Conservation (phyloP, 148 eudicot genomes). For the Persicaria tinctoria region DNA sequence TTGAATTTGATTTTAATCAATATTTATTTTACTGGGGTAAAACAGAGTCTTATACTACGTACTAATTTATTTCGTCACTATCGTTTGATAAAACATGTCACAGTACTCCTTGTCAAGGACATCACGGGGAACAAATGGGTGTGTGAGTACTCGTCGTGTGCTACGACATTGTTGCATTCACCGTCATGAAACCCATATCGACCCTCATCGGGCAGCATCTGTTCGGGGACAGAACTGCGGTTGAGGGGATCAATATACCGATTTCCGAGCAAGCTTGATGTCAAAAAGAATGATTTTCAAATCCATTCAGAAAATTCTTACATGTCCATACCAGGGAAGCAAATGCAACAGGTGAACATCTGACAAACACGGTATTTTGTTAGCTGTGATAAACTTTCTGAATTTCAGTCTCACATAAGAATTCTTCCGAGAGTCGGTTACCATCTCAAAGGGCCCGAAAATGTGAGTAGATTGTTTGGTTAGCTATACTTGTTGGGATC, state of each 20-base stretch:
- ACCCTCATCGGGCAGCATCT: slow-evolving; percentile 11
- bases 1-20: too few species aligned
- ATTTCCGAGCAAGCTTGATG: not conserved
- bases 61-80: too few species aligned
- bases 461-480: slow-evolving; percentile 8
- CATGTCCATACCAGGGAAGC: not conserved
- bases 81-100: too few species aligned
- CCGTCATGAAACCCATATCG: not conserved
- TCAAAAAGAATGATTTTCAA: not conserved
- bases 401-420: not conserved
- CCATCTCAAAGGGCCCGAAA: not conserved
- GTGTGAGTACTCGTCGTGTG: too few species aligned
- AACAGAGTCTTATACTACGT: too few species aligned
- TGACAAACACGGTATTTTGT: not conserved
- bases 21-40: too few species aligned
- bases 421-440: not conserved
- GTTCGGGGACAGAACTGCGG: slow-evolving; percentile 13
- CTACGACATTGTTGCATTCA: too few species aligned
- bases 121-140: too few species aligned
- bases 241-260: not conserved
- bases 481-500: slow-evolving; percentile 43
- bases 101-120: too few species aligned
- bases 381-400: not conserved
- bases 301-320: not conserved
- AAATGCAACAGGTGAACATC: not conserved